Percentiles rank a stretch among this genome's conserved stretches.
Evolutionary conservation across 148 eudicot species (phyloP).

Genomic region (Camellia japonica): DNA sequence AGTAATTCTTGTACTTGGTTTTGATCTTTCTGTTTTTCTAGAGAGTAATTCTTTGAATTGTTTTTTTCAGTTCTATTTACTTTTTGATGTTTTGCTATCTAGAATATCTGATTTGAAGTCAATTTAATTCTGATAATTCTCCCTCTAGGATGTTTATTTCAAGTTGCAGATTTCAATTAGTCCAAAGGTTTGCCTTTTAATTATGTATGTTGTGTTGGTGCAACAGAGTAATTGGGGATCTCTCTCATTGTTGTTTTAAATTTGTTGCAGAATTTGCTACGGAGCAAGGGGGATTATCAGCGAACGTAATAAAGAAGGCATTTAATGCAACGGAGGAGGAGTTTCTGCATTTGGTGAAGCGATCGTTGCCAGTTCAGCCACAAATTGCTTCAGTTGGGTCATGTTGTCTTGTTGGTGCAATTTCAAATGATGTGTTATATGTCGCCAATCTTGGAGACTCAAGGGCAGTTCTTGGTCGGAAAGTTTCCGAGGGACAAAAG

Average conservation of each 20-base stretch:
- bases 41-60: no score
- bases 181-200: neutral
- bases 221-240: neutral
- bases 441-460: conserved; percentile 67
- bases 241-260: neutral
- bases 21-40: no score
- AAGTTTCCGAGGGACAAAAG: conserved; percentile 30
- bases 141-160: no score
- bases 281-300: conserved; percentile 52
- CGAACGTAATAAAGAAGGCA: conserved; percentile 53
- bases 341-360: conserved; percentile 43
- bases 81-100: no score
- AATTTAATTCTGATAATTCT: no score
- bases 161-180: neutral
- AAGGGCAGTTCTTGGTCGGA: conserved; percentile 56
- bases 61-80: no score
- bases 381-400: conserved; percentile 58
- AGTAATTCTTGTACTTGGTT: no score
- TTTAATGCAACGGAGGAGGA: conserved; percentile 56
- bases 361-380: conserved; percentile 35
- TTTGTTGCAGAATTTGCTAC: conserved; percentile 39
- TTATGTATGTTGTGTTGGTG: no score
- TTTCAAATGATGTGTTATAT: conserved; percentile 38
- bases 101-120: no score
- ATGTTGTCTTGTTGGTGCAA: conserved; percentile 57